Base-by-base conservation (phyloP, 1,284 basidiomycete species). In the Trametes sp. region DNA sequence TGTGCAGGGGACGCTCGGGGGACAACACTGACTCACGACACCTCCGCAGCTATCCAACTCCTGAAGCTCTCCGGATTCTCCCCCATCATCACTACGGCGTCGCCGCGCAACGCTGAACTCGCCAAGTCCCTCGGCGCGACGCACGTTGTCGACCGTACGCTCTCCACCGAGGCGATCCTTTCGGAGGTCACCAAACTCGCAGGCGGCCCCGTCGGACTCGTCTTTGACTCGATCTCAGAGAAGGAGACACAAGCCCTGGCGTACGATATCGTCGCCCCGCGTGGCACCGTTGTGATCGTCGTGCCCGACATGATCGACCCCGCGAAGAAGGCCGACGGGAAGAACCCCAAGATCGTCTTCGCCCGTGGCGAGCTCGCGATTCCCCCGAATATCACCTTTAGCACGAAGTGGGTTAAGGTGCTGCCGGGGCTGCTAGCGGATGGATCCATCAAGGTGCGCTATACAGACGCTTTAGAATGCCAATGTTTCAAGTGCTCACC, bases 121-220 rank as follows among this genome's bases (percentile, higher is more conserved):
- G 69, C 77, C 63, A 76, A 73, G 56, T 66, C 69, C 0, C 69
- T 77, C 31, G 80, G 80, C 5, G 79, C 78, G 1, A 76, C 75
- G 4, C 75, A 75, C 35, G 68, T 74, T 21, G 67, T 79, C 64
- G 72, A 76, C 61, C 72, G 75, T 26, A 55, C 64, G 28, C 57
- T 59, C 4, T 52, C 66, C 14, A 59, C 60, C 4, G 67, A 65
- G 42, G 36, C 45, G 4, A 54, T 72, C 29, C 62, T 60, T 21
- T 63, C 50, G 7, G 62, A 63, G 36, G 55, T 74, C 8, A 44
- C 62, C 13, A 55, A 60, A 41, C 65, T 71, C 48, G 67, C 70
- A 5, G 26, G 23, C 0, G 33, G 31, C 10, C 72, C 73, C 19
- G 48, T 74, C 33, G 52, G 42, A 4, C 16, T 71, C 52, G 66